Evolutionary conservation across 1,139 yeast genomes (phyloP).

Genomic region (Yamadazyma spencermartinsiae): DNA sequence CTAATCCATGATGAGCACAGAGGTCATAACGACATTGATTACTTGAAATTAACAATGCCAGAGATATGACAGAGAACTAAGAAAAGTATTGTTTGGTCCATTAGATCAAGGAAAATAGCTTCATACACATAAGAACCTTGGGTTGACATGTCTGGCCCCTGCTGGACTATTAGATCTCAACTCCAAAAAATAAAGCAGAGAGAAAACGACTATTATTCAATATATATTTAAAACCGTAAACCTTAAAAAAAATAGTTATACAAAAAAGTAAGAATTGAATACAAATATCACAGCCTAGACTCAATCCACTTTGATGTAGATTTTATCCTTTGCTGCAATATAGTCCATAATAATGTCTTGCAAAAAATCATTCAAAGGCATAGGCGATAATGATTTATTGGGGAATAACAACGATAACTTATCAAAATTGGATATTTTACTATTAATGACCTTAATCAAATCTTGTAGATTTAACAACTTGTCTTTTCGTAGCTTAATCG

Average conservation of each 20-base stretch:
- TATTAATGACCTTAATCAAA: slow-evolving; percentile 26
- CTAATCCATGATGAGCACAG: not conserved
- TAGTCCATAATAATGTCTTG: slow-evolving; percentile 28
- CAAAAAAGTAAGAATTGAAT: slow-evolving; percentile 2
- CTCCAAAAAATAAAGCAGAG: no score
- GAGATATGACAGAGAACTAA: no score
- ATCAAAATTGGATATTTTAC: slow-evolving; percentile 19
- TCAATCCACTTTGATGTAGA: slow-evolving; percentile 23
- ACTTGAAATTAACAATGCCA: not conserved
- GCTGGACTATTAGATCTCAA: no score
- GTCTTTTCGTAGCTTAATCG: slow-evolving; percentile 29
- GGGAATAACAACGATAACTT: slow-evolving; percentile 27
- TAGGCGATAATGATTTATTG: slow-evolving; percentile 25
- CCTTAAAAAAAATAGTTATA: slow-evolving; percentile 1
- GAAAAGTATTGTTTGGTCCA: no score
- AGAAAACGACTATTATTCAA: not conserved
- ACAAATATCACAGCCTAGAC: not conserved
- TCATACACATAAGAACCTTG: not conserved
- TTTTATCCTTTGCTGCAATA: slow-evolving; percentile 26
- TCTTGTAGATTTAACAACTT: slow-evolving; percentile 25
- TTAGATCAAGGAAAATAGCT: no score
- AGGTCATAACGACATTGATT: not conserved
- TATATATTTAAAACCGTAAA: not conserved
- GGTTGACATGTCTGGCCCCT: not conserved
- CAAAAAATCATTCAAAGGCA: slow-evolving; percentile 21